A percentile compares a stretch with the other conserved stretches of the same genome.
Evolutionary conservation across 1,284 basidiomycete genomes (phyloP).

Genomic region (Puccinia triticina): DNA sequence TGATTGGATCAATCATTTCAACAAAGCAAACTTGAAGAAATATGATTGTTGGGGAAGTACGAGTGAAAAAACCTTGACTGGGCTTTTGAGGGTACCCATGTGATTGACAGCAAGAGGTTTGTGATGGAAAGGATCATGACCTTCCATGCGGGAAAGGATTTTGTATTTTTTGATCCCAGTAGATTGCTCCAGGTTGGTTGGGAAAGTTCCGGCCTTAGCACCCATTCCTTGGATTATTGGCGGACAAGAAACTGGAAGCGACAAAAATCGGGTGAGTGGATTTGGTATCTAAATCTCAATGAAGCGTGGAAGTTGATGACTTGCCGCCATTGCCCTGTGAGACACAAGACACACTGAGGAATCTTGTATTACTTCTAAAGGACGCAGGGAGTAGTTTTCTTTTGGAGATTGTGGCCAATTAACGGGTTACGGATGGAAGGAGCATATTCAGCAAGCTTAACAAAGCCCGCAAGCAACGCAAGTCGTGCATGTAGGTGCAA

Average conservation of each 20-base stretch:
- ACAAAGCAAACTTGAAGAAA: neutral
- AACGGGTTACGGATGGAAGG: conserved; percentile 23
- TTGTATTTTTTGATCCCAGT: conserved; percentile 97
- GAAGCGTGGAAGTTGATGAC: conserved; percentile 62
- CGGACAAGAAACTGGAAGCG: conserved; percentile 59
- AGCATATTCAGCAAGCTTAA: no score
- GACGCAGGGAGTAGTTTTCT: neutral
- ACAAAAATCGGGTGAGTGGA: conserved; percentile 34
- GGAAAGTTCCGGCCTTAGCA: conserved; percentile 74
- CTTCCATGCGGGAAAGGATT: conserved; percentile 82
- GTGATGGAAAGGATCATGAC: conserved; percentile 87
- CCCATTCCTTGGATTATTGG: conserved; percentile 75
- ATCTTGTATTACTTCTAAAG: neutral
- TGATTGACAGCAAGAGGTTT: conserved; percentile 81
- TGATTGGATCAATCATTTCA: neutral
- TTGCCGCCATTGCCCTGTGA: conserved; percentile 67
- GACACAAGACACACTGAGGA: conserved; percentile 16
- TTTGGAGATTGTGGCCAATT: conserved; percentile 6
- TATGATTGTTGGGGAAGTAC: conserved; percentile 64
- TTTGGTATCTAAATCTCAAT: neutral
- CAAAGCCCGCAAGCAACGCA: no score
- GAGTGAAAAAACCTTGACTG: conserved; percentile 82
- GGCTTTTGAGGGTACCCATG: conserved; percentile 83
- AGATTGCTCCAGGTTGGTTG: conserved; percentile 83
- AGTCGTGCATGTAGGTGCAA: no score